Evolutionary conservation across 1,284 basidiomycete species (phyloP), one percentile per base, ranked within the genome.

Genomic region (Ganoderma sp.): DNA sequence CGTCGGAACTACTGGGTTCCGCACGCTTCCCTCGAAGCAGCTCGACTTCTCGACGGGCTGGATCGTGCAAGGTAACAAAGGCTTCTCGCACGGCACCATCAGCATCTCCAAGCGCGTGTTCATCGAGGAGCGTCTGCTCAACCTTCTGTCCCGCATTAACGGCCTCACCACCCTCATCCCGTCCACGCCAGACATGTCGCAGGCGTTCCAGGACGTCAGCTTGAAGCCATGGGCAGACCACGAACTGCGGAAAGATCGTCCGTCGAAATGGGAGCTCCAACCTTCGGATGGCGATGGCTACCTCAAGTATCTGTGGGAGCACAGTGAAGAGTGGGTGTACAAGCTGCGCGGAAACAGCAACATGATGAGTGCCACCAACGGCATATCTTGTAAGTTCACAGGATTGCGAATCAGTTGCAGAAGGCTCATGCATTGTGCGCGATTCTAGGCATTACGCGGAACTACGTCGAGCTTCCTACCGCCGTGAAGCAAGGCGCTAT

Each of bases 151-250:
- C 22, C 67, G 67, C 41, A 65, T 80, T 70, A 80, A 80, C 67
- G 73, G 72, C 2, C 67, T 72, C 50, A 80, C 78, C 9, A 79
- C 79, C n/a, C 69, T 80, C 63, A 73, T 80, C 15, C 76, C 79
- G 19, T 32, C 70, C 28, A 77, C 77, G 63, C 68, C 75, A 28
- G 76, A 76, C 45, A 72, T 76, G 42, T 63, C 75, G 32, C 73
- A 73, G 64, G 76, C 74, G 32, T 73, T 71, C 39, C 76, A 77
- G 71, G 69, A 74, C 28, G 68, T 79, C 42, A 69, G 74, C n/a
- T 69, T 79, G 19, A 73, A 71, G 37, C 74, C 73, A 2, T 79
- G 78, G 78, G 73, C 71, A 10, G 68, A 78, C 39, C 75, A 78
- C 67, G 66, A 71, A 19, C 69, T 67, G 66, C 71, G 75, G 60